Conservation (phyloP, 2,329 filamentous ascomycete species). For the Beauveria rudraprayagi region DNA sequence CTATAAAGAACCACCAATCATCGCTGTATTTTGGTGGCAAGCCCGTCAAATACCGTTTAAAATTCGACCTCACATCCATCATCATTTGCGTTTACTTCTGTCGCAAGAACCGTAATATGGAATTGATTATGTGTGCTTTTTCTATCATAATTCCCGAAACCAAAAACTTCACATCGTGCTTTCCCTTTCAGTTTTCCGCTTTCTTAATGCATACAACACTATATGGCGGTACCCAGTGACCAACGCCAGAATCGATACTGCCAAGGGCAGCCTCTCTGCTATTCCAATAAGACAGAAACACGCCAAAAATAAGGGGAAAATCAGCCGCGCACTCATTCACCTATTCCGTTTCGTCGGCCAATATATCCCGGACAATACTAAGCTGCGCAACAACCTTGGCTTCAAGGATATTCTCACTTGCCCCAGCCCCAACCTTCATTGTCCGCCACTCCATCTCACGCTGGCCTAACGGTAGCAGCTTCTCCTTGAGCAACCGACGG, state of each 20-base stretch:
- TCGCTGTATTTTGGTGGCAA: neutral
- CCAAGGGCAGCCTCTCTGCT: neutral
- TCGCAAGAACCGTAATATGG: neutral
- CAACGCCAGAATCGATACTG: conserved; percentile 10
- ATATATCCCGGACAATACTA: conserved; percentile 48
- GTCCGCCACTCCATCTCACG: conserved; percentile 59
- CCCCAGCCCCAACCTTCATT: conserved; percentile 29
- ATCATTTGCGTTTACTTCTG: neutral
- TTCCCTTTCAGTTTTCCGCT: neutral
- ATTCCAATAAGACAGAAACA: neutral
- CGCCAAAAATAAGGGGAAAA: conserved; percentile 14
- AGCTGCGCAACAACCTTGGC: conserved; percentile 66
- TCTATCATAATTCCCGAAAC: neutral
- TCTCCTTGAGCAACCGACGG: conserved; percentile 59
- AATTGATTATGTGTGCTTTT: neutral
- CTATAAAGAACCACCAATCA: neutral
- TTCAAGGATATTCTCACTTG: conserved; percentile 60
- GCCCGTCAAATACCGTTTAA: neutral
- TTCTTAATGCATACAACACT: neutral
- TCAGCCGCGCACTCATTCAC: conserved; percentile 11
- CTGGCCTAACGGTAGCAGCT: conserved; percentile 64
- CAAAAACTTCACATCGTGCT: neutral
- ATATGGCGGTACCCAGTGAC: neutral
- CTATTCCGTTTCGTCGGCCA: conserved; percentile 43
- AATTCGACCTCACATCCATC: neutral